Evolutionary conservation across 371 early-diverging fungal species (phyloP), one percentile per base, ranked within the genome.

Genomic region (Quaeritorhiza haematococci): DNA sequence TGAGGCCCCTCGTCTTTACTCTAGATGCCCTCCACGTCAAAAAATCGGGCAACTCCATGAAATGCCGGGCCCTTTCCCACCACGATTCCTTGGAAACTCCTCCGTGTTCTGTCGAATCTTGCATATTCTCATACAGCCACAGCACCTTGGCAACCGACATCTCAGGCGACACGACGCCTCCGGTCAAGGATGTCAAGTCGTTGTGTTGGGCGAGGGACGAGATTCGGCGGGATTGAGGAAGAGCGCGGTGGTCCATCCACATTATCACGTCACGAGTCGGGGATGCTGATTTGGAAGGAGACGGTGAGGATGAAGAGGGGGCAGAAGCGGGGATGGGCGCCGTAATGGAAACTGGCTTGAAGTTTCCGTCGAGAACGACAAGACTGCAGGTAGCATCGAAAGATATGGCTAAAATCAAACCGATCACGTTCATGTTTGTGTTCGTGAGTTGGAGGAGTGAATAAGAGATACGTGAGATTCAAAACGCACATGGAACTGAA

Each of bases 221-320:
- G n/a, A n/a, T n/a, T n/a, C n/a, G n/a, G n/a, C n/a, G n/a, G n/a
- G n/a, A n/a, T n/a, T n/a, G n/a, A n/a, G n/a, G n/a, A n/a, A n/a
- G n/a, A n/a, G 87, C 85, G 3, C 90, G 74, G 58, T 88, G 88
- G 64, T 89, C 88, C 55, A 84, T 83, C 90, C 90, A 89, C 60
- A 89, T 68, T 45, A 88, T 47, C 10, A 47, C 47, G 47, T 38
- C n/a, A 10, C 13, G 38, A 13, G n/a, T n/a, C 10, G 10, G n/a
- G 38, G 38, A 13, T 51, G 51, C 54, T 56, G 34, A 71, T 72
- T 41, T 61, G 35, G 26, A 27, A 62, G 0, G 29, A 62, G 6
- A n/a, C n/a, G n/a, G n/a, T n/a, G n/a, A n/a, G n/a, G n/a, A n/a
- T n/a, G n/a, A n/a, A n/a, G n/a, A n/a, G n/a, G n/a, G n/a, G n/a